A percentile compares a stretch with the other conserved stretches of the same genome.
phyloP scores from a whole-genome alignment of 768 basidiomycete genomes.

The Phylloporus sp. region DNA sequence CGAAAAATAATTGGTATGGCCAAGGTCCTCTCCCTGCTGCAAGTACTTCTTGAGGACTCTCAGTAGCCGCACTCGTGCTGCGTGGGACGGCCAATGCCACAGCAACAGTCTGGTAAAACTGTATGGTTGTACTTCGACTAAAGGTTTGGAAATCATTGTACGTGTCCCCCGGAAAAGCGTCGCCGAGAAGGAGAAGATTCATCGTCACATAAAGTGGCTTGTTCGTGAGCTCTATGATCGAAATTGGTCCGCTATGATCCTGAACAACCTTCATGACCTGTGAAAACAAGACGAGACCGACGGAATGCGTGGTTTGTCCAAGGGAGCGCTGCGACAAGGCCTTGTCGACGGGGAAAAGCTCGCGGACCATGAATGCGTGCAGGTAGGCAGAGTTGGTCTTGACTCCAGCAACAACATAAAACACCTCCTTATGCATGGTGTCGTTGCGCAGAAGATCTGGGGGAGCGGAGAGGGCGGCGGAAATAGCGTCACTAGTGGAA shows the following conservation, averaged over 20 bases:
- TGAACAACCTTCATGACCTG: constrained; percentile 6
- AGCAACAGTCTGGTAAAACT: constrained; percentile 13
- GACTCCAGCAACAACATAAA: constrained; percentile 13
- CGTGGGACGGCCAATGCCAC: constrained; percentile 10
- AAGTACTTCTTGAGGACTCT: constrained; percentile 10
- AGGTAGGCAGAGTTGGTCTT: constrained; percentile 4
- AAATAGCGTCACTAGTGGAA: constrained; percentile 12
- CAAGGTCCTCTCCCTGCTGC: constrained; percentile 3
- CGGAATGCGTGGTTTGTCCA: constrained; percentile 5
- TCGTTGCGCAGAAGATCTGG: constrained; percentile 8
- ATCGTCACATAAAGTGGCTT: constrained; percentile 16
- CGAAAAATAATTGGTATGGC: constrained; percentile 6
- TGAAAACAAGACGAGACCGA: constrained; percentile 11
- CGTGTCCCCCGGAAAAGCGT: constrained; percentile 15
- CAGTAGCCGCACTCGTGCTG: constrained; percentile 11
- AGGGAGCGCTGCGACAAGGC: constrained; percentile 10
- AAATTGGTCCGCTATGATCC: not conserved
- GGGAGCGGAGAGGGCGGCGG: constrained; percentile 4
- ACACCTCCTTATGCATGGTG: constrained; percentile 7
- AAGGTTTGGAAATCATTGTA: constrained; percentile 20
- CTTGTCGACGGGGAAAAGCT: constrained; percentile 22
- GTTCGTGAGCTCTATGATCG: constrained; percentile 13
- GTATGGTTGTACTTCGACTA: constrained; percentile 13
- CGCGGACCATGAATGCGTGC: constrained; percentile 13
- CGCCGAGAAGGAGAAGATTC: constrained; percentile 18